Percentiles rank a stretch among this genome's conserved stretches.
Conservation (phyloP, 108 stramenopile genomes). For the Schizochytrium sp. region DNA sequence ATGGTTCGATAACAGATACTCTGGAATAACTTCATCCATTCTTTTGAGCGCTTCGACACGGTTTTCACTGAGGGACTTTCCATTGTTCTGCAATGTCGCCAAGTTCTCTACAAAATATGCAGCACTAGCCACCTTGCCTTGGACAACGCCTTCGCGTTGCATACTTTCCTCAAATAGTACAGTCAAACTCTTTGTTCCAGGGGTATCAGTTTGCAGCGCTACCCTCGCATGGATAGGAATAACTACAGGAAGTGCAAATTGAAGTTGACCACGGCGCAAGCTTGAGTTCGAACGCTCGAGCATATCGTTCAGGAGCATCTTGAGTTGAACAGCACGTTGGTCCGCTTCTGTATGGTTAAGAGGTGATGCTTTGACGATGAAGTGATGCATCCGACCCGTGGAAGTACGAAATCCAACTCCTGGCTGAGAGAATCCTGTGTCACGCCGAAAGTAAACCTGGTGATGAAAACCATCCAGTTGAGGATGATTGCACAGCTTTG, state of each 20-base stretch:
- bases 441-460: background rate
- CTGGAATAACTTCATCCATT: background rate
- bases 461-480: background rate
- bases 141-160: conserved; percentile 4
- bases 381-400: background rate
- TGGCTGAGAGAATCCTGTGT: conserved; percentile 44
- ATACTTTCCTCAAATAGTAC: conserved; percentile 28
- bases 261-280: background rate
- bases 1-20: background rate
- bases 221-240: conserved; percentile 33
- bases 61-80: background rate
- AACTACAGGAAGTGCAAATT: background rate
- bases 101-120: background rate
- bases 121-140: background rate
- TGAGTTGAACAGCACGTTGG: conserved; percentile 23
- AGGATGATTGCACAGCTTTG: conserved; percentile 6
- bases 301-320: conserved; percentile 34
- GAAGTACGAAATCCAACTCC: conserved; percentile 20
- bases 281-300: background rate
- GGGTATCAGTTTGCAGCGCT: background rate
- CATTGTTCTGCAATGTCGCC: background rate
- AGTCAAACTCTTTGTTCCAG: background rate
- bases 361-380: conserved; percentile 26
- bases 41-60: background rate
- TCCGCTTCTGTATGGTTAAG: background rate